Evolutionary conservation across 495 filamentous ascomycete genomes (phyloP).

Genomic region (Aspergillus egyptiacus): DNA sequence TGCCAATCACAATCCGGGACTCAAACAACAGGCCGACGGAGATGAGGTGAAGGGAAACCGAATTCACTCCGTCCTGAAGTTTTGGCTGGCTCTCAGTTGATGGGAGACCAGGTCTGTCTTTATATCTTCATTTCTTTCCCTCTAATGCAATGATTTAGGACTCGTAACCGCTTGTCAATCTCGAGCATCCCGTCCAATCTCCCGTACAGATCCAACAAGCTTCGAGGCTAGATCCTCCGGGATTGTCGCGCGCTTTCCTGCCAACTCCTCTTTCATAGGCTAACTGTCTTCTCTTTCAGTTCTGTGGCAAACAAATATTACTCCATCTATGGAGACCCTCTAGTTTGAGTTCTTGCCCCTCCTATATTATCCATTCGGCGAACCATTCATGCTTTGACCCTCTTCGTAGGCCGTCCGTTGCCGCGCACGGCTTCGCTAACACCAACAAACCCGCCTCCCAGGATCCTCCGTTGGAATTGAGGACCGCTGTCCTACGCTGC

Average conservation of each 20-base stretch:
- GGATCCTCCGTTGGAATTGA: slow-evolving; percentile 3
- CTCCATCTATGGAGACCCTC: background rate
- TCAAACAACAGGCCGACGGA: background rate
- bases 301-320: background rate
- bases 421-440: slow-evolving; percentile 12
- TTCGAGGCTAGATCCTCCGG: slow-evolving; percentile 8
- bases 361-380: slow-evolving; percentile 6
- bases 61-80: background rate
- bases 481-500: background rate
- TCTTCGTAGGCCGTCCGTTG: slow-evolving; percentile 11
- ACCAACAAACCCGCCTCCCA: background rate
- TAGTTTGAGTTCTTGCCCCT: background rate
- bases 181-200: background rate
- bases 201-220: slow-evolving; percentile 10
- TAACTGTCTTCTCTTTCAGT: slow-evolving; percentile 2
- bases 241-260: slow-evolving; percentile 13
- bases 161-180: slow-evolving; percentile 1
- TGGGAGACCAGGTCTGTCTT: background rate
- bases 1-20: background rate
- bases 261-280: slow-evolving; percentile 4
- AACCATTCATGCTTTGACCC: background rate
- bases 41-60: slow-evolving; percentile 1
- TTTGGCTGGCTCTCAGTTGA: background rate
- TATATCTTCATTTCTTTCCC: slow-evolving; percentile 3
- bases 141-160: background rate